Evolutionary conservation across 352 stramenopile genomes (phyloP), one percentile per base, ranked within the genome.

Genomic region (Phytophthora sansomeana): DNA sequence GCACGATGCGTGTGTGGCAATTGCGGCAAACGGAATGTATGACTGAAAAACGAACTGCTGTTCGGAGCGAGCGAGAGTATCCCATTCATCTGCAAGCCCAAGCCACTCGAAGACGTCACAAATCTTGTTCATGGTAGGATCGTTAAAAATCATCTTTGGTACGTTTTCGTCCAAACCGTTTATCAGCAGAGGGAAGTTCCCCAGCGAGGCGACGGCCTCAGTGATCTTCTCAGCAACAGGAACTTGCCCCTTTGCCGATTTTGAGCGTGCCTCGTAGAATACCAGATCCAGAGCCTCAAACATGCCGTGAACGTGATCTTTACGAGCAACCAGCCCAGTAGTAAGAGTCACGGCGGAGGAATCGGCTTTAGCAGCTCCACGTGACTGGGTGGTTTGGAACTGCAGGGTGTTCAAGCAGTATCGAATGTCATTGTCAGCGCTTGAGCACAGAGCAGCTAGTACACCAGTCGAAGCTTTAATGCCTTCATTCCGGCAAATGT

Each of bases 401-500:
- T 99, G 97, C 4, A 99, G 80, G 4, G 92, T 97, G 67, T 99
- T 98, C 10, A 99, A 78, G 54, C 94, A 99, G 49, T 96, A 97
- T 52, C 97, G 92, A 19, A 99, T 96, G 71, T 99, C 97, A 59
- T 93, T 95, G 49, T 81, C 89, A 67, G 73, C 87, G 69, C 58
- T 89, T 66, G 57, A 67, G 58, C 69, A 95, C 58, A 81, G 83
- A 73, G 49, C 60, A 47, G 81, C 80, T 19, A 96, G 61, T 5
- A 80, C 77, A 16, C 90, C 90, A 4, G 82, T 90, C 9, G 91
- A 84, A 17, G 83, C 79, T 19, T 85, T 87, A 57, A 98, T 72
- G 7, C 80, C 73, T 86, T 99, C 97, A 7, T 84, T 65, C n/a
- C 82, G 72, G 44, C 96, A 96, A 51, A 99, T 97, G 17, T 92